Percentiles rank a stretch among this genome's conserved stretches.
Evolutionary conservation across 768 basidiomycete species (phyloP).

Genomic region (Russula griseocarnosa): DNA sequence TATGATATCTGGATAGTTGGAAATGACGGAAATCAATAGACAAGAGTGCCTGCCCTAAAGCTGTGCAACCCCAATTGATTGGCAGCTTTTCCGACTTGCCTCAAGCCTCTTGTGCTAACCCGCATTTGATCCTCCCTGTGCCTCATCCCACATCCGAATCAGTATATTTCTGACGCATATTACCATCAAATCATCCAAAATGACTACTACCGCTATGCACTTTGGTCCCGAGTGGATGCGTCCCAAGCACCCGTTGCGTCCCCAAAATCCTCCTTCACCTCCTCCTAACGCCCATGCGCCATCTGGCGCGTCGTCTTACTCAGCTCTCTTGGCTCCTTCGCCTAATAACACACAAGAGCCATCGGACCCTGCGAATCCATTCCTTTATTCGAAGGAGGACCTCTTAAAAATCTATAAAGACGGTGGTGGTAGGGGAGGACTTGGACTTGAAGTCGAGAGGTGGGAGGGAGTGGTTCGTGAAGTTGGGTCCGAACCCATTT

Average conservation of each 20-base stretch:
- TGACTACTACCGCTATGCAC: constrained; percentile 70
- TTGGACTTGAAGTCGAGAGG: constrained; percentile 81
- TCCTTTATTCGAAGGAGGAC: constrained; percentile 83
- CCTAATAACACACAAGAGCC: constrained; percentile 49
- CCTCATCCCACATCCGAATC: constrained; percentile 14
- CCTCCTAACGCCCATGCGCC: constrained; percentile 40
- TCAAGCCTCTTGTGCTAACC: constrained; percentile 16
- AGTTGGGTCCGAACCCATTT: constrained; percentile 63
- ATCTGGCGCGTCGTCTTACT: constrained; percentile 62
- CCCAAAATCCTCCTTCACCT: constrained; percentile 61
- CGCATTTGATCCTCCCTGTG: neutral
- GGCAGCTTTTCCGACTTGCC: neutral
- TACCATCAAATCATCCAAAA: constrained; percentile 33
- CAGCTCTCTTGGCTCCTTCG: constrained; percentile 59
- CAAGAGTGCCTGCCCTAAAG: constrained; percentile 26
- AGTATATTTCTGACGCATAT: neutral
- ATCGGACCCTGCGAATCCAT: constrained; percentile 68
- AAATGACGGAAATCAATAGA: neutral
- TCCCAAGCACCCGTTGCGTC: constrained; percentile 58
- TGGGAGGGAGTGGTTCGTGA: constrained; percentile 89
- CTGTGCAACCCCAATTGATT: constrained; percentile 10
- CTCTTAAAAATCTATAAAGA: constrained; percentile 80
- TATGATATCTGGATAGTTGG: neutral
- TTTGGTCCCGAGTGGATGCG: constrained; percentile 95
- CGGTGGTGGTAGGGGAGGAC: constrained; percentile 64